Percentiles rank a stretch among this genome's conserved stretches.
Evolutionary conservation across 768 basidiomycete genomes (phyloP).

Genomic region (Pholiota molesta): DNA sequence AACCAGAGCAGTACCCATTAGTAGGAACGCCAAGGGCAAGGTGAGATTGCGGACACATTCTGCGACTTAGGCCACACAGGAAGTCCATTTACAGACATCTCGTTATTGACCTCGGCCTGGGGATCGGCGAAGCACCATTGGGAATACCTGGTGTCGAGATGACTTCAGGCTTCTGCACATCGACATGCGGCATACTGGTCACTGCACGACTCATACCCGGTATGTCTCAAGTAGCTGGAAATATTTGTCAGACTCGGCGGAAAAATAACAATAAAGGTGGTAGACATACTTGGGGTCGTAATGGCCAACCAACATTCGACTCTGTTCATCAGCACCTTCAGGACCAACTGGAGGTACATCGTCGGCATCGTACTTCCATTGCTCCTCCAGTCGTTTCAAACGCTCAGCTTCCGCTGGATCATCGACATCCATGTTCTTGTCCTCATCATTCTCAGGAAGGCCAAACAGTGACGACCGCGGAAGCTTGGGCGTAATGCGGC

Average conservation of each 20-base stretch:
- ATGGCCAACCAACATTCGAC: constrained; percentile 72
- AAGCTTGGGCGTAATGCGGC: constrained; percentile 24
- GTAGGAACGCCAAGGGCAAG: constrained; percentile 32
- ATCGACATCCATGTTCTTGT: constrained; percentile 36
- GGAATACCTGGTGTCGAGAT: constrained; percentile 29
- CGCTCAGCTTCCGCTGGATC: constrained; percentile 41
- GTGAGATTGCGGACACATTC: constrained; percentile 39
- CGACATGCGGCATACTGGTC: constrained; percentile 51
- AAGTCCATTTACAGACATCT: constrained; percentile 23
- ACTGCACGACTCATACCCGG: constrained; percentile 44
- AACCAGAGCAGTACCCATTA: constrained; percentile 48
- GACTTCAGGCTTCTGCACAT: constrained; percentile 38
- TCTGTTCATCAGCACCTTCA: constrained; percentile 67
- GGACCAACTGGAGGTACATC: constrained; percentile 58
- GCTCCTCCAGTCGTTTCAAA: constrained; percentile 45
- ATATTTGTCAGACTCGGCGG: constrained; percentile 10
- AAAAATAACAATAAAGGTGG: constrained; percentile 6
- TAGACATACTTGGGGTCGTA: constrained; percentile 53
- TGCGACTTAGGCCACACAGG: constrained; percentile 49
- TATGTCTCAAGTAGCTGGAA: constrained; percentile 53
- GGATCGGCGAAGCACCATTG: constrained; percentile 35
- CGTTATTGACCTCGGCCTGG: constrained; percentile 25
- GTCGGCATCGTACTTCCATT: constrained; percentile 73
- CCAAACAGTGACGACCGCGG: constrained; percentile 33
- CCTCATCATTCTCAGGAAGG: constrained; percentile 26